Percentiles rank a stretch among this genome's conserved stretches.
Conservation (phyloP, 2,329 filamentous ascomycete genomes). For the Arthrinium puccinioides region DNA sequence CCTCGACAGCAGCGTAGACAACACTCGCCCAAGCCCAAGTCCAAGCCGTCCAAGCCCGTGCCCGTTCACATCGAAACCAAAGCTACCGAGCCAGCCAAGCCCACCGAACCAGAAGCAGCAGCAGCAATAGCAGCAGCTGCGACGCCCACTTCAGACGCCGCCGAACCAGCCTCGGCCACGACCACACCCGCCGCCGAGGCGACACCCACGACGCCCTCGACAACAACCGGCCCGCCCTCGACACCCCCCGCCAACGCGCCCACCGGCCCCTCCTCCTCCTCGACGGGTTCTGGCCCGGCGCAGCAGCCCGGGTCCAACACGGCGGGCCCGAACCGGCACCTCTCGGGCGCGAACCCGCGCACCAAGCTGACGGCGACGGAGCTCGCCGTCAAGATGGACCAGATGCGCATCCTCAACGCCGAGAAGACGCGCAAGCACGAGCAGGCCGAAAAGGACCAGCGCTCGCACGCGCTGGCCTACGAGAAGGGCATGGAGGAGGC, state of each 20-base stretch:
- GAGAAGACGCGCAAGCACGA: slow-evolving; percentile 54
- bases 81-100: slow-evolving; percentile 5
- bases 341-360: slow-evolving; percentile 51
- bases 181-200: slow-evolving; percentile 3
- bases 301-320: slow-evolving; percentile 23
- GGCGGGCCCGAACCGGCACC: slow-evolving; percentile 32
- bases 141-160: slow-evolving; percentile 1
- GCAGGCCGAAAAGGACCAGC: slow-evolving; percentile 49
- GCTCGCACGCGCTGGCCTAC: slow-evolving; percentile 45
- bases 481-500: slow-evolving; percentile 50
- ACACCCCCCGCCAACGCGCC: neutral
- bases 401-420: slow-evolving; percentile 50
- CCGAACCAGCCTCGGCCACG: slow-evolving; percentile 4
- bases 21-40: slow-evolving; percentile 5
- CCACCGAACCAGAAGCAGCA: slow-evolving; percentile 1
- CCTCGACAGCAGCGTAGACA: slow-evolving; percentile 5
- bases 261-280: neutral
- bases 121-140: slow-evolving; percentile 2
- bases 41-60: slow-evolving; percentile 3
- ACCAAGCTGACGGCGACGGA: slow-evolving; percentile 53
- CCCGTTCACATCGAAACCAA: slow-evolving; percentile 7
- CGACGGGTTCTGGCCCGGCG: too few relatives aligned
- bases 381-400: slow-evolving; percentile 51
- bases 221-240: slow-evolving; percentile 6
- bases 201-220: slow-evolving; percentile 1